These are phyloP conservation scores for Ceratobasidium sp. DNA, from an alignment of 1,284 basidiomycete species.

Conservation along the genomic window DNA sequence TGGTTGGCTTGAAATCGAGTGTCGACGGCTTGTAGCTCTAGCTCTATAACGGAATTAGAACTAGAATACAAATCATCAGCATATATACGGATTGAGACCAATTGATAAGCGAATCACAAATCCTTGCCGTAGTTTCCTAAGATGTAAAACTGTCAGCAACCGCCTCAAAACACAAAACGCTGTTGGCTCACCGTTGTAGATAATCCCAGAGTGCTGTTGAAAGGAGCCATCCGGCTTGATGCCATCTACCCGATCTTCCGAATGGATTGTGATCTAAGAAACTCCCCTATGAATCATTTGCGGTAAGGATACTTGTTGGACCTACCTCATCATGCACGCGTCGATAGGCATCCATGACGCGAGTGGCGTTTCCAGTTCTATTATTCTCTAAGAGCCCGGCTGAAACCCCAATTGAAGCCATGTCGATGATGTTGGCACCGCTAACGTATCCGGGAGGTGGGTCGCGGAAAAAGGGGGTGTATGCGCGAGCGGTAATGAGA, in stretches of 20 bases:
- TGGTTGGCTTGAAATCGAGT: slow-evolving; percentile 44
- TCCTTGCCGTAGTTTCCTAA: slow-evolving; percentile 71
- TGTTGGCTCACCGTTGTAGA: slow-evolving; percentile 68
- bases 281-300: slow-evolving; percentile 36
- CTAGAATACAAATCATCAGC: slow-evolving; percentile 20
- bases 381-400: slow-evolving; percentile 58
- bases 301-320: slow-evolving; percentile 57
- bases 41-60: slow-evolving; percentile 39
- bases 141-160: not conserved
- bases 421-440: slow-evolving; percentile 74
- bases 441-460: slow-evolving; percentile 58
- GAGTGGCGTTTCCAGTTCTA: slow-evolving; percentile 61
- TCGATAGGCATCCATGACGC: slow-evolving; percentile 66
- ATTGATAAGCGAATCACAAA: slow-evolving; percentile 59
- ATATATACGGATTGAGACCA: too few relatives aligned
- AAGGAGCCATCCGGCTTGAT: slow-evolving; percentile 76
- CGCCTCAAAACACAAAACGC: not conserved
- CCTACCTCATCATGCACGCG: slow-evolving; percentile 59
- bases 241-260: slow-evolving; percentile 64
- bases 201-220: slow-evolving; percentile 70
- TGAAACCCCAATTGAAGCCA: slow-evolving; percentile 71
- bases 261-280: not conserved
- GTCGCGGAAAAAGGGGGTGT: slow-evolving; percentile 63
- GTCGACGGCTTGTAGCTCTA: slow-evolving; percentile 47
- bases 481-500: slow-evolving; percentile 57